phyloP scores from a whole-genome alignment of 2,329 filamentous ascomycete genomes.

The Drechslera avenae region DNA sequence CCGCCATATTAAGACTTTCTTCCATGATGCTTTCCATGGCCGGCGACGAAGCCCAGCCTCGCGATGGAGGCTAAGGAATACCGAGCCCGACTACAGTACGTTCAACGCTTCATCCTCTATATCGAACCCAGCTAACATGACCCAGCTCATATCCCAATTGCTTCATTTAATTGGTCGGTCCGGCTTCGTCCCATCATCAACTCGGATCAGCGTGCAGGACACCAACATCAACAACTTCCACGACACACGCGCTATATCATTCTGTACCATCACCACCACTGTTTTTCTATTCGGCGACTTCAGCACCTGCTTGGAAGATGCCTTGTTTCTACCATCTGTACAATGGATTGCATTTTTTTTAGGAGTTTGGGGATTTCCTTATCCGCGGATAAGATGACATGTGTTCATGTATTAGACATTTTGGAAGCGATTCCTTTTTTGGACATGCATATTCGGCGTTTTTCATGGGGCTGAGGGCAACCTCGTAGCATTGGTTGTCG shows the following conservation, averaged over 20 bases:
- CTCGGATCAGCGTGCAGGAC: background rate
- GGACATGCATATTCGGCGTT: conserved; percentile 20
- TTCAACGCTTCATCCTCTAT: background rate
- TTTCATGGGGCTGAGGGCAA: conserved; percentile 12
- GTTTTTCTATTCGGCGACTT: background rate
- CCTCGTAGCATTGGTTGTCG: background rate
- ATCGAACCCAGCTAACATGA: conserved; percentile 16
- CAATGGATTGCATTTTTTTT: conserved; percentile 12
- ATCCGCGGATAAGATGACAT: conserved; percentile 14
- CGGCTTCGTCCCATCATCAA: background rate
- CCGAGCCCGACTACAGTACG: conserved; percentile 11
- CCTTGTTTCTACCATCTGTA: conserved; percentile 14
- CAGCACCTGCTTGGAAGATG: background rate
- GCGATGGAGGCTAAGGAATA: conserved; percentile 39
- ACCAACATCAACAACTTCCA: conserved; percentile 1
- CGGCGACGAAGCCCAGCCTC: conserved; percentile 28
- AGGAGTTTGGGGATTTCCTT: conserved; percentile 20
- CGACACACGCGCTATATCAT: background rate
- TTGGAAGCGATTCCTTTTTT: conserved; percentile 9
- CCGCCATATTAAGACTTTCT: conserved; percentile 20
- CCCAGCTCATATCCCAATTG: conserved; percentile 1
- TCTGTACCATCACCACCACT: conserved; percentile 2
- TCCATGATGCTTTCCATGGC: conserved; percentile 24
- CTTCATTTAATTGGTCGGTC: background rate
- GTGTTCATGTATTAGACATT: conserved; percentile 19